phyloP scores from a whole-genome alignment of 2,329 filamentous ascomycete species.

The Ustulina deusta region DNA sequence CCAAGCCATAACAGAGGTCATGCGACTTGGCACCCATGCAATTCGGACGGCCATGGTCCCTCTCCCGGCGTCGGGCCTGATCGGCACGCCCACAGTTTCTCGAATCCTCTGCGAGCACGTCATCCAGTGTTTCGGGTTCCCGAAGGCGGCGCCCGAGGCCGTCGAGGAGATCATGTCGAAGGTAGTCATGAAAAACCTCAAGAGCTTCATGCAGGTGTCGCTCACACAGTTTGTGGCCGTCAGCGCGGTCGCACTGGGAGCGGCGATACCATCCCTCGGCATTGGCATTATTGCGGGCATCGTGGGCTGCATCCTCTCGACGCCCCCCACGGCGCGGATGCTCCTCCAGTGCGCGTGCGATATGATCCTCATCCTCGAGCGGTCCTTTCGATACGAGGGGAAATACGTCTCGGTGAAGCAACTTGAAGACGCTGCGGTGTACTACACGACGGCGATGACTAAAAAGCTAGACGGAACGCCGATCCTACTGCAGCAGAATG shows the following conservation, averaged over 20 bases:
- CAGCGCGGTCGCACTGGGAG: conserved; percentile 18
- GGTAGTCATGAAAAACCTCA: conserved; percentile 25
- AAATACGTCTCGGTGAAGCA: conserved; percentile 35
- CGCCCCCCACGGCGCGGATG: conserved; percentile 30
- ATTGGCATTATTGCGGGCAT: conserved; percentile 25
- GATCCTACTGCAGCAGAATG: conserved; percentile 24
- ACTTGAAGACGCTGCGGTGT: conserved; percentile 31
- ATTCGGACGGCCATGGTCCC: conserved; percentile 35
- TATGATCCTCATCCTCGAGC: conserved; percentile 34
- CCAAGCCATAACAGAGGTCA: conserved; percentile 35
- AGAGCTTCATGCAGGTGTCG: conserved; percentile 27
- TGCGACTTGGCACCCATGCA: conserved; percentile 32
- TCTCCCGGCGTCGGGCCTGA: conserved; percentile 25
- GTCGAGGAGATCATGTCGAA: conserved; percentile 35
- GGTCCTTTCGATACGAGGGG: conserved; percentile 29
- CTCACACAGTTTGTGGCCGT: conserved; percentile 26
- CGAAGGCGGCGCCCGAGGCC: conserved; percentile 30
- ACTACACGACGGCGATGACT: conserved; percentile 29
- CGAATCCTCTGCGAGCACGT: conserved; percentile 34
- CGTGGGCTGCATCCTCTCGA: conserved; percentile 24
- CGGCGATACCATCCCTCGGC: conserved; percentile 25
- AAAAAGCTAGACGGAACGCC: conserved; percentile 21
- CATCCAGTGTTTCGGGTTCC: conserved; percentile 33
- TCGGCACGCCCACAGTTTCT: conserved; percentile 31
- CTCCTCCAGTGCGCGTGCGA: conserved; percentile 34